These are phyloP conservation scores for Backusella parvicylindrica DNA, from an alignment of 192 early-diverging fungal species.

Conservation along the genomic window DNA sequence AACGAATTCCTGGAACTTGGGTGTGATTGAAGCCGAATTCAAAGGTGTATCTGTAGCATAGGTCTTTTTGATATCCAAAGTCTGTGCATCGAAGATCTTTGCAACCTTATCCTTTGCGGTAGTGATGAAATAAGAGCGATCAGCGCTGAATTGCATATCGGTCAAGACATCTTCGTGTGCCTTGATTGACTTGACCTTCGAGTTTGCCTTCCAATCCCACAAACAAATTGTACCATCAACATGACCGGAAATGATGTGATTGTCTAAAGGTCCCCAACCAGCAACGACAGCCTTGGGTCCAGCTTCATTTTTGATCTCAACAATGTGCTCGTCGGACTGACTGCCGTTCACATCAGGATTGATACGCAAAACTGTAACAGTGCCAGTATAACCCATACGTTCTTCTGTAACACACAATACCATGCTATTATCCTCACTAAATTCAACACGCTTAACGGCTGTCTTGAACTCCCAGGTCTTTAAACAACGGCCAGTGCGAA, in stretches of 20 bases:
- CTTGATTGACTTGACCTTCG: conserved; percentile 56
- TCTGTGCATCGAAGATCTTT: conserved; percentile 83
- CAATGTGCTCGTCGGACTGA: conserved; percentile 75
- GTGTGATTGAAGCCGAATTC: conserved; percentile 91
- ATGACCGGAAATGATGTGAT: conserved; percentile 89
- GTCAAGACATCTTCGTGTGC: conserved; percentile 74
- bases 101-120: conserved; percentile 93
- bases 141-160: conserved; percentile 89
- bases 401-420: conserved; percentile 91
- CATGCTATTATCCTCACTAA: conserved; percentile 84
- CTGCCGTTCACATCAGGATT: conserved; percentile 52
- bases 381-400: conserved; percentile 87
- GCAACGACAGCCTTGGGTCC: conserved; percentile 89
- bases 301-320: conserved; percentile 61
- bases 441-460: conserved; percentile 87
- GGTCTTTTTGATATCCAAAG: conserved; percentile 79
- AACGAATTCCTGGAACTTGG: conserved; percentile 75
- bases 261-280: conserved; percentile 89
- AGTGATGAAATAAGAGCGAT: conserved; percentile 92
- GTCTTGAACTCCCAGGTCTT: conserved; percentile 88
- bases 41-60: conserved; percentile 87
- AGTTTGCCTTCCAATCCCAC: conserved; percentile 83
- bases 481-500: conserved; percentile 83
- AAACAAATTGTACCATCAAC: conserved; percentile 86
- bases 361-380: conserved; percentile 78